A percentile compares a stretch with the other conserved stretches of the same genome.
Conservation (phyloP, 345 rosid genomes). For the Cardamine occulta region DNA sequence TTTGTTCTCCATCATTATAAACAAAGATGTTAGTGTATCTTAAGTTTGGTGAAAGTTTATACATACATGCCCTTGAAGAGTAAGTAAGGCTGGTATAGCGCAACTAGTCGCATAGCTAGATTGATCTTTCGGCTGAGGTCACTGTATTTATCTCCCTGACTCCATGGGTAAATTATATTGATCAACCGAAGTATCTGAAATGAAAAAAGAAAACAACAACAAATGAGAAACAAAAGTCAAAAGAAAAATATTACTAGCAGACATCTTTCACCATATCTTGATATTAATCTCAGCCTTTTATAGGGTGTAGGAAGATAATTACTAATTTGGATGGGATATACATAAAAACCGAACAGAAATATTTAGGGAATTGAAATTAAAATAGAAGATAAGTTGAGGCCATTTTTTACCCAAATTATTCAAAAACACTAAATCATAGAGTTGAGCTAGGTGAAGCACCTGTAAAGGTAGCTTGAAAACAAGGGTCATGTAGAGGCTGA, state of each 20-base stretch:
- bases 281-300: background rate
- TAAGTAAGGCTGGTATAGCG: conserved; percentile 82
- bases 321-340: background rate
- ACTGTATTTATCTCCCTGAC: conserved; percentile 41
- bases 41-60: conserved; percentile 8
- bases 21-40: conserved; percentile 14
- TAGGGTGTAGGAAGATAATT: background rate
- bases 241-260: background rate
- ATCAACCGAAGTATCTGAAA: conserved; percentile 43
- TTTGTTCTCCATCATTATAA: background rate
- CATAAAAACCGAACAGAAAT: background rate
- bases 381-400: background rate
- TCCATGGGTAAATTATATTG: conserved; percentile 44
- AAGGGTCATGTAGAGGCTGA: conserved; percentile 70
- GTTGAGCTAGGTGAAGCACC: conserved; percentile 44
- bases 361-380: background rate
- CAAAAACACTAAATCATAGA: background rate
- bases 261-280: background rate
- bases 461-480: conserved; percentile 66
- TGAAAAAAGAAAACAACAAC: background rate
- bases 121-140: conserved; percentile 45
- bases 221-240: background rate
- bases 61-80: conserved; percentile 90
- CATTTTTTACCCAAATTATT: background rate
- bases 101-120: conserved; percentile 69